Base-by-base conservation (phyloP, 2,329 filamentous ascomycete genomes). In the Reticulascus tulasneorum region DNA sequence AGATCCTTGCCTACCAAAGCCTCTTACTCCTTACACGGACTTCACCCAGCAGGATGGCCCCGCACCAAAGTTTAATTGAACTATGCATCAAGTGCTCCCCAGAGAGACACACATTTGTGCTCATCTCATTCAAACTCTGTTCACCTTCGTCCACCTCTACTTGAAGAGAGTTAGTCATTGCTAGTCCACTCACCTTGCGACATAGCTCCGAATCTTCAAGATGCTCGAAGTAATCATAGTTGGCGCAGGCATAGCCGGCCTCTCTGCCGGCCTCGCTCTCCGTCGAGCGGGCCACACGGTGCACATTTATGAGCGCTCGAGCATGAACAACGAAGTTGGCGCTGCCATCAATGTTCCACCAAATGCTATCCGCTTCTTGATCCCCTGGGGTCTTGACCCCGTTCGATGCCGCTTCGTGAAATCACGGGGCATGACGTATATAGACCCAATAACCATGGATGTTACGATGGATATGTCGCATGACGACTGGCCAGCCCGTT, bases 301-400 rank as follows among this genome's bases (percentile, higher is more conserved):
- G 16, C 40, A 47, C 8, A 42, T 66, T n/a, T 62, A 59, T 41
- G 64, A 67, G 42, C 53, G 53, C 17, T 65, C 61, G 2, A 41
- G 45, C 2, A 49, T 64, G 33, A 55, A 54, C 25, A 57, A 59
- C 35, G 62, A 64, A 39, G 45, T 59, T 19, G 63, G 62, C 23
- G 63, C 61, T 2, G 63, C 62, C 15, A 60, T 66, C 30, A 56
- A 56, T 23, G 52, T 67, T 1, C 54, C 59, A 1, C 60, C 62
- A 7, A 67, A 66, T 32, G 62, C 58, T 4, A 47, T 52, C 2
- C 56, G 61, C 5, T 51, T 59, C 16, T 50, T 66, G 6, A 35
- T 49, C 4, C 52, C 54, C 1, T 62, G 60, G 54, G 63, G 62
- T 1, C 46, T 67, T 15, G 52, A 63, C 19, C 51, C 56, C 6